A percentile compares a stretch with the other conserved stretches of the same genome.
Evolutionary conservation across 208 protist genomes (phyloP).

Genomic region (Acanthamoeba pearcei): DNA sequence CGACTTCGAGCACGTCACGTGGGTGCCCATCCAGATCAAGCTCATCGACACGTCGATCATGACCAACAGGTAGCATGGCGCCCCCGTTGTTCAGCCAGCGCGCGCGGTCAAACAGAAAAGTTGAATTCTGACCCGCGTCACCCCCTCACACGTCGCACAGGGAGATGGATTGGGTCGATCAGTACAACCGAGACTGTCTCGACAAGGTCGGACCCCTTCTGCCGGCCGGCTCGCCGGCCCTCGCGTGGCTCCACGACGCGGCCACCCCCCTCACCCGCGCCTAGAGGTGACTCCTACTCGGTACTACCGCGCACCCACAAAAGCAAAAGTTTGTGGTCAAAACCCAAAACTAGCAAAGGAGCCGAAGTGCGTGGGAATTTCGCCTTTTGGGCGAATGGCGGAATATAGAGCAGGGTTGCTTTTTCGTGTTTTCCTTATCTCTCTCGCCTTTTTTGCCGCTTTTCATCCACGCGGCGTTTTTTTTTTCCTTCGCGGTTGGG

Average conservation of each 20-base stretch:
- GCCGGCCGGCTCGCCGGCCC: not conserved
- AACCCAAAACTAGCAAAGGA: not conserved
- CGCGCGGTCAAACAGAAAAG: not conserved
- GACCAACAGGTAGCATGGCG: slow-evolving; percentile 84
- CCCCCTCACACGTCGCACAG: not conserved
- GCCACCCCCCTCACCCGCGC: not conserved
- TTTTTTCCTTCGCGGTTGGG: too few species aligned
- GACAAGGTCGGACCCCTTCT: slow-evolving; percentile 65
- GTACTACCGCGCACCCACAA: too few species aligned
- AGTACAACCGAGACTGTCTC: slow-evolving; percentile 77
- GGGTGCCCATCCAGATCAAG: slow-evolving; percentile 93
- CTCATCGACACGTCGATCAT: slow-evolving; percentile 92
- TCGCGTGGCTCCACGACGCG: slow-evolving; percentile 58
- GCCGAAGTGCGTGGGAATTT: not conserved
- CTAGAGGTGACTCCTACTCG: too few species aligned
- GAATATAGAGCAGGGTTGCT: not conserved
- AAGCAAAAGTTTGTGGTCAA: not conserved
- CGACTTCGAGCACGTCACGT: slow-evolving; percentile 92
- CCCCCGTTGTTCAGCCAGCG: not conserved
- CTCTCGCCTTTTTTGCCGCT: not conserved
- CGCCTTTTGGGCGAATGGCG: not conserved
- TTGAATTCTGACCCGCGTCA: not conserved
- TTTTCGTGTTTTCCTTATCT: not conserved
- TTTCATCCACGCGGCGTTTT: too few species aligned
- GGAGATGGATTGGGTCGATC: slow-evolving; percentile 81